Percentiles rank a stretch among this genome's conserved stretches.
phyloP scores from a whole-genome alignment of 1,139 yeast species.

The Yamadazyma jaroonii region DNA sequence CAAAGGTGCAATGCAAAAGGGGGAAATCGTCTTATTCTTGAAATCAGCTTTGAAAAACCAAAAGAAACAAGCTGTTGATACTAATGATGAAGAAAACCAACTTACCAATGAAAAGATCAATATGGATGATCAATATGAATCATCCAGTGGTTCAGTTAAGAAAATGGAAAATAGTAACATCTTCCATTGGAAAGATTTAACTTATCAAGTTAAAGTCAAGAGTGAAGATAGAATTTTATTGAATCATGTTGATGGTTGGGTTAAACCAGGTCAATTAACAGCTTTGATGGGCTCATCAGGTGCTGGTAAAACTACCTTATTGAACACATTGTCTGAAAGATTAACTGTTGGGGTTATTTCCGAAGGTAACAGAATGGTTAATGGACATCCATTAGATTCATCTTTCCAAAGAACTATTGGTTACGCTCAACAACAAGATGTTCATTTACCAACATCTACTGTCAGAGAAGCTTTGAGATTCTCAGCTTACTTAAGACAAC shows the following conservation, averaged over 20 bases:
- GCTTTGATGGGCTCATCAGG: constrained; percentile 82
- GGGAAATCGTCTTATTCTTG: constrained; percentile 75
- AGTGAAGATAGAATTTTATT: constrained; percentile 60
- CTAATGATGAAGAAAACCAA: constrained; percentile 15
- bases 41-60: constrained; percentile 22
- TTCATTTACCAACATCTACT: constrained; percentile 68
- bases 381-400: constrained; percentile 63
- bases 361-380: constrained; percentile 67
- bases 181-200: constrained; percentile 79
- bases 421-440: constrained; percentile 80
- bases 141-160: constrained; percentile 4
- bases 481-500: constrained; percentile 77
- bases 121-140: constrained; percentile 14
- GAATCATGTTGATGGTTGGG: constrained; percentile 79
- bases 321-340: constrained; percentile 75
- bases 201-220: constrained; percentile 71
- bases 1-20: constrained; percentile 77
- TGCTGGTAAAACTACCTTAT: constrained; percentile 77
- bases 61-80: constrained; percentile 14
- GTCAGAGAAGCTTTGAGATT: constrained; percentile 76
- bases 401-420: constrained; percentile 83
- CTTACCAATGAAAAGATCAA: constrained; percentile 15
- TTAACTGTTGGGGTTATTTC: constrained; percentile 76
- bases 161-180: constrained; percentile 29
- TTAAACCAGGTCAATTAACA: constrained; percentile 53